Base-by-base conservation (phyloP, 176 grass and related monocot species). In the Triticum turgidum region DNA sequence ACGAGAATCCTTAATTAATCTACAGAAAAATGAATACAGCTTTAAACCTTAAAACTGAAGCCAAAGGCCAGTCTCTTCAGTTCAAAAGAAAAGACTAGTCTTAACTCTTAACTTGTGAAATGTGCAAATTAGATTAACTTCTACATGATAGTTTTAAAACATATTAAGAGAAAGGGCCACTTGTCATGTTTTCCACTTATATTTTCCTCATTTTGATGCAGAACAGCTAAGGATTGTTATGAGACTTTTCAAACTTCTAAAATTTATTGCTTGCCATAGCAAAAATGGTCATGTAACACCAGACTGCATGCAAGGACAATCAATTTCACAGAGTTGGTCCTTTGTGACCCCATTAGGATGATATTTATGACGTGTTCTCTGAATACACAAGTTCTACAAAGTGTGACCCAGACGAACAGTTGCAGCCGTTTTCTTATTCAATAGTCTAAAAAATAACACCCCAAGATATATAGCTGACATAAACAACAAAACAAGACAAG, bases 71-170 rank as follows among this genome's bases (percentile, higher is more conserved):
- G 44, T 13, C 30, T 47, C 49, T 44, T 11, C 56, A 59, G 56
- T 59, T 59, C 18, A 59, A 59, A 59, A 59, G 17, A 59, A 59
- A 59, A 59, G 6, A 21, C 56, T 59, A 59, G 56, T 59, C 22
- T 13, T 58, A 59, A 61, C 51, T 72, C 22, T 13, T 58, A 59
- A 61, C 51, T 72, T 41, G 4, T 38, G 17, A 83, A n/a, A 41
- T 62, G n/a, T 83, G 67, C 49, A 59, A 82, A 17, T 56, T 14
- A 72, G 68, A 72, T 82, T 33, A 72, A 83, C 21, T 58, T 82
- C 13, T 58, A 83, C n/a, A 27, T 41, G 44, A 59, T 8, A 37
- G 29, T 54, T 70, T 14, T 18, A 21, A 71, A 82, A 70, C 44
- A 71, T 82, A 82, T 42, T n/a, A 64, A 80, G 21, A 42, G n/a